These are phyloP conservation scores for Papilionanthe hybrid DNA, from an alignment of 116 monocot genomes.

Conservation along the genomic window DNA sequence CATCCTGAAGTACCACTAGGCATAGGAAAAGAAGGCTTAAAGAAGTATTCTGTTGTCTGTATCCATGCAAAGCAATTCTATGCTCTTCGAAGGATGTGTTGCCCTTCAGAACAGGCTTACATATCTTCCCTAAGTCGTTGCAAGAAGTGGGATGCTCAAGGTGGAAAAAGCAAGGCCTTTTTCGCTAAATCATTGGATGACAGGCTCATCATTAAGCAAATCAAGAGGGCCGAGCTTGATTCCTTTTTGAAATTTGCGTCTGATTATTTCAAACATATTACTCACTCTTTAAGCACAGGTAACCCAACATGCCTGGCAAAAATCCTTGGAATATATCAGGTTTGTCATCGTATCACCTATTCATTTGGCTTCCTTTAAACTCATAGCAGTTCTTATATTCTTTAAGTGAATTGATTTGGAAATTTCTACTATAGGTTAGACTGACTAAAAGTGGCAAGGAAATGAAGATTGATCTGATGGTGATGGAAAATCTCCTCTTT, in stretches of 20 bases:
- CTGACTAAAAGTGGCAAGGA: slow-evolving; percentile 73
- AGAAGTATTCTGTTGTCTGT: slow-evolving; percentile 61
- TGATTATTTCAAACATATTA: slow-evolving; percentile 80
- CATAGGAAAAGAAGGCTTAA: slow-evolving; percentile 28
- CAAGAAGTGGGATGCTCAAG: slow-evolving; percentile 93
- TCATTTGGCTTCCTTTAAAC: neutral
- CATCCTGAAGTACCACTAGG: slow-evolving; percentile 65
- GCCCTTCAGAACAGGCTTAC: slow-evolving; percentile 74
- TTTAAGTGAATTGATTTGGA: neutral
- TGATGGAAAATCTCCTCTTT: slow-evolving; percentile 92
- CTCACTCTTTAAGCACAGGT: slow-evolving; percentile 49
- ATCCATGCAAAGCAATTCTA: slow-evolving; percentile 68
- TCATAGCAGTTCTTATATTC: neutral
- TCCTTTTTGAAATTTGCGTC: slow-evolving; percentile 77
- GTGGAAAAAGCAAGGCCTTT: slow-evolving; percentile 89
- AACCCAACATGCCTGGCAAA: slow-evolving; percentile 93
- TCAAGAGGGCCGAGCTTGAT: slow-evolving; percentile 79
- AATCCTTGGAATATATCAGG: slow-evolving; percentile 90
- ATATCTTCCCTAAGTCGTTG: slow-evolving; percentile 73
- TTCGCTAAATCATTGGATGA: slow-evolving; percentile 93
- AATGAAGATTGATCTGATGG: slow-evolving; percentile 72
- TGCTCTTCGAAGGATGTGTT: slow-evolving; percentile 60
- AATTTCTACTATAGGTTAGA: slow-evolving; percentile 46
- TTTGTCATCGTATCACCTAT: slow-evolving; percentile 11
- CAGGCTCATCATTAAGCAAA: slow-evolving; percentile 87